Evolutionary conservation across 176 grass and related monocot genomes (phyloP), one percentile per base, ranked within the genome.

Genomic region (Thalia dealbata): DNA sequence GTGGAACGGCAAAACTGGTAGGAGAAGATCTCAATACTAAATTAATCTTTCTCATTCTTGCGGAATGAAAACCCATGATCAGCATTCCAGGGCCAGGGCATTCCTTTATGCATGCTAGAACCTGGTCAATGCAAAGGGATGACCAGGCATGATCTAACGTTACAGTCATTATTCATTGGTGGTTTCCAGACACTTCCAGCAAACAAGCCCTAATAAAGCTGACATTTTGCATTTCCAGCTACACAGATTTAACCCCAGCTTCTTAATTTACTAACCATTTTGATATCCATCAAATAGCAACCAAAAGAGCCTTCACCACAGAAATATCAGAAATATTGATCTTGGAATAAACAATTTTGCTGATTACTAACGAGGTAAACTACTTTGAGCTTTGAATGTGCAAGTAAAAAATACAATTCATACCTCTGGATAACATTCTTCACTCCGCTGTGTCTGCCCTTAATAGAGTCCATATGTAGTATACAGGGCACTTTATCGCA

Each of bases 361-460:
- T 48, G 19, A 24, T 25, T 70, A 48, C 10, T 42, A 74, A 18
- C 43, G 14, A 30, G n/a, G 13, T 55, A 62, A 75, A 8, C 38
- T 27, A 18, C 32, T 6, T 22, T 42, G 15, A 41, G 10, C 27
- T 22, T 60, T 23, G 14, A 30, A 74, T n/a, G n/a, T n/a, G 41
- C n/a, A 42, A 38, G 32, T 38, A 1, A 2, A 38, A 4, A 38
- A 38, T 4, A 38, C 32, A 38, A 8, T 78, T 61, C 42, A 63
- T 80, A 92, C 95, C 95, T 99, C 80, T 99, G 95, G 75, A 99
- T 95, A 50, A 99, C 91, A 42, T 99, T 87, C 73, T 95, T 99
- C 41, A 99, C 66, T 75, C 95, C 95, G 55, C 64, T 85, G 78
- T 99, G 95, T 87, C 69, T 99, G 81, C 95, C 95, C 78, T 91